Percentiles rank a stretch among this genome's conserved stretches.
Conservation (phyloP, 1,284 basidiomycete genomes). For the Coniferiporia weirii region DNA sequence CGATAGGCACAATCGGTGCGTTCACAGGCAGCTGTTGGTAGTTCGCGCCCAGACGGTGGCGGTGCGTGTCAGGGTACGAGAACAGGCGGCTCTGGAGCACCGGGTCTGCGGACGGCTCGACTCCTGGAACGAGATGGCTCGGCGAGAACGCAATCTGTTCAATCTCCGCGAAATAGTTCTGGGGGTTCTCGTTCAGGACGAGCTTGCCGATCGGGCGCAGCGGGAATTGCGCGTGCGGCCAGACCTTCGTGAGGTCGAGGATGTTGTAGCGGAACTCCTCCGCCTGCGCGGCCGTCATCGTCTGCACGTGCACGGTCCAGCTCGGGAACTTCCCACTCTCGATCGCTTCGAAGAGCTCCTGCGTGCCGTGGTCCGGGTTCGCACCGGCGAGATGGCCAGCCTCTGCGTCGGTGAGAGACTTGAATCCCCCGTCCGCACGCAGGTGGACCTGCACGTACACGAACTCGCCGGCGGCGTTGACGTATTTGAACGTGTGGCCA, state of each 20-base stretch:
- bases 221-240: slow-evolving; percentile 84
- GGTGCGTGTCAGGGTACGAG: slow-evolving; percentile 93
- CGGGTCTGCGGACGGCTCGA: slow-evolving; percentile 86
- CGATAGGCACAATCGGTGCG: slow-evolving; percentile 62
- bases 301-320: slow-evolving; percentile 86
- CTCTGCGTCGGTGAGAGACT: slow-evolving; percentile 63
- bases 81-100: slow-evolving; percentile 91
- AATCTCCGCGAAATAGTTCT: slow-evolving; percentile 85
- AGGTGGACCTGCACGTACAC: slow-evolving; percentile 83
- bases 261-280: slow-evolving; percentile 85
- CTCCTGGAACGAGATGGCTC: slow-evolving; percentile 79
- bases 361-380: slow-evolving; percentile 79
- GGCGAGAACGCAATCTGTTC: slow-evolving; percentile 87
- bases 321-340: slow-evolving; percentile 71
- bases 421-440: slow-evolving; percentile 71
- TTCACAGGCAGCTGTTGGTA: slow-evolving; percentile 91
- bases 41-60: slow-evolving; percentile 82
- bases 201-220: slow-evolving; percentile 82
- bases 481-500: slow-evolving; percentile 89
- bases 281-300: slow-evolving; percentile 87
- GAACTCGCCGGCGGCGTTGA: slow-evolving; percentile 78
- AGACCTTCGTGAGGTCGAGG: slow-evolving; percentile 88
- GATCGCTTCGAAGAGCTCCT: slow-evolving; percentile 77
- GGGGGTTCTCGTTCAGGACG: slow-evolving; percentile 79
- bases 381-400: slow-evolving; percentile 57